phyloP scores from a whole-genome alignment of 306 rosid species.

The Pyrus bretschneideri region DNA sequence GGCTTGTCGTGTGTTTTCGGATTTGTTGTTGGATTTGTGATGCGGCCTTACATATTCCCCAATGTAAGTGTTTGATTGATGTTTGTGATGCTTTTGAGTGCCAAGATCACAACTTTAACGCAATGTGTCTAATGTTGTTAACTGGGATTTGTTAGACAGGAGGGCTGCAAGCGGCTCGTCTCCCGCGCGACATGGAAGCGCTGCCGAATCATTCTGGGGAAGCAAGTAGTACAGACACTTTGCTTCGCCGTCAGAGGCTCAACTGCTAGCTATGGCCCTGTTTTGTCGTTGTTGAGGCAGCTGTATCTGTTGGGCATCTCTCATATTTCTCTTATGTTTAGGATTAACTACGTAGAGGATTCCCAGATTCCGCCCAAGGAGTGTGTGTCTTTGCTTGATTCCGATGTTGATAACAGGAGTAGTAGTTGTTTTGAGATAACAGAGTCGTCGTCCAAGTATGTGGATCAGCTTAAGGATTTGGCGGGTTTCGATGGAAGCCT shows the following conservation, averaged over 20 bases:
- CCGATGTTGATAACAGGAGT: slow-evolving; percentile 23
- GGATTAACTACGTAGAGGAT: slow-evolving; percentile 10
- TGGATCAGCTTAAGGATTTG: slow-evolving; percentile 48
- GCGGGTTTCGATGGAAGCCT: slow-evolving; percentile 26
- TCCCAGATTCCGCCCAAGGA: slow-evolving; percentile 25
- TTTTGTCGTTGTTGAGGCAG: slow-evolving; percentile 11
- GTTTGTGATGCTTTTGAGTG: neutral
- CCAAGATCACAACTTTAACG: neutral
- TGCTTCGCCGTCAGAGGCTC: slow-evolving; percentile 65
- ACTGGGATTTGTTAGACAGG: slow-evolving; percentile 53
- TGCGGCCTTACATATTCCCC: neutral
- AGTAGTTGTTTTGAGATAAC: slow-evolving; percentile 26
- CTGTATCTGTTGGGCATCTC: slow-evolving; percentile 38
- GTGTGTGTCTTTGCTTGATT: slow-evolving; percentile 46
- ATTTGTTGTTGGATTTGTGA: neutral
- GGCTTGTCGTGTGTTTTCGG: slow-evolving; percentile 5
- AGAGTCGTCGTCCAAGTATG: slow-evolving; percentile 41
- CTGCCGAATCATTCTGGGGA: slow-evolving; percentile 59
- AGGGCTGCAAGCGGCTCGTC: slow-evolving; percentile 22
- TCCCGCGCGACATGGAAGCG: slow-evolving; percentile 58
- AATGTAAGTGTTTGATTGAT: slow-evolving; percentile 9
- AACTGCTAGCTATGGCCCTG: slow-evolving; percentile 39
- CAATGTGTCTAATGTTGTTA: neutral
- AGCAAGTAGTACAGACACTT: slow-evolving; percentile 34
- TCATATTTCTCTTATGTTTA: slow-evolving; percentile 33